Conservation (phyloP, 345 rosid genomes). For the Aquilaria sinensis region DNA sequence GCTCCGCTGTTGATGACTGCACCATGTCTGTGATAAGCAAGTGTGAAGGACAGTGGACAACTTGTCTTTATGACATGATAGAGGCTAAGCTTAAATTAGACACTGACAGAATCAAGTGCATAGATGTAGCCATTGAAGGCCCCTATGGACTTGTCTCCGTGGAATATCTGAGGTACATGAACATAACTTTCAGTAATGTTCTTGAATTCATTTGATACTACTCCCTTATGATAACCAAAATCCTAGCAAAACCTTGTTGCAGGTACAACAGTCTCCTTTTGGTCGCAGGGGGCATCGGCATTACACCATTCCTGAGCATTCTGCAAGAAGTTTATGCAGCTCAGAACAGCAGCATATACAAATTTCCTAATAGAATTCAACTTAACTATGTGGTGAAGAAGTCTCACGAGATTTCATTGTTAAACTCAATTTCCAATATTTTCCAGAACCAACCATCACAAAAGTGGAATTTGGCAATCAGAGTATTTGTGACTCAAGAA, state of each 20-base stretch:
- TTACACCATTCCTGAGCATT: constrained; percentile 78
- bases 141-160: constrained; percentile 76
- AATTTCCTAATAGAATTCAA: constrained; percentile 37
- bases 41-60: constrained; percentile 67
- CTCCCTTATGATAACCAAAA: neutral
- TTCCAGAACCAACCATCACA: constrained; percentile 32
- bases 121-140: constrained; percentile 61
- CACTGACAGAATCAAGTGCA: constrained; percentile 27
- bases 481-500: constrained; percentile 66
- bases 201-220: neutral
- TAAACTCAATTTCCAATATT: constrained; percentile 46
- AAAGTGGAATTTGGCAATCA: constrained; percentile 39
- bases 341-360: constrained; percentile 25
- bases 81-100: constrained; percentile 29
- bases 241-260: constrained; percentile 15
- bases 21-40: constrained; percentile 55
- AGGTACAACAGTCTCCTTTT: constrained; percentile 70
- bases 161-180: constrained; percentile 52
- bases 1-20: constrained; percentile 43
- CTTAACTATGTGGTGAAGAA: constrained; percentile 53
- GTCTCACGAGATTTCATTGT: constrained; percentile 48
- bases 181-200: neutral
- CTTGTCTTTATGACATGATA: constrained; percentile 43
- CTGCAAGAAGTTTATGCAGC: constrained; percentile 49
- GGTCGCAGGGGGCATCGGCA: constrained; percentile 82